Conservation (phyloP, 2,329 filamentous ascomycete species). For the Penicillium corylophilum region DNA sequence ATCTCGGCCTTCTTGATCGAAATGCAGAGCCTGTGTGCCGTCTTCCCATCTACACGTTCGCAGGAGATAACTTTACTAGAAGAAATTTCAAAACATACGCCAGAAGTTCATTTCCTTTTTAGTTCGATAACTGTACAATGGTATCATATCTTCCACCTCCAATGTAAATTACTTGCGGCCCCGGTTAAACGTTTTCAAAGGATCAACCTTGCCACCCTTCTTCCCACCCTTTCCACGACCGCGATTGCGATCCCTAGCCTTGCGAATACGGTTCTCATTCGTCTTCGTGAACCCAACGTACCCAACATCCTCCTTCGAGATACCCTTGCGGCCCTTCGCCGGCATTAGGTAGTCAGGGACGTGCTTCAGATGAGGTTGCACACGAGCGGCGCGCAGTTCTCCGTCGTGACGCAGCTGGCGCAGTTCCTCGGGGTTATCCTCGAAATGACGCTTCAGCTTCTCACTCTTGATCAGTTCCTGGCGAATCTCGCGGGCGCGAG, state of each 20-base stretch:
- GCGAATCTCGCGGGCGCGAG: constrained; percentile 79
- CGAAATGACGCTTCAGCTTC: constrained; percentile 91
- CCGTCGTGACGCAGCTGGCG: constrained; percentile 85
- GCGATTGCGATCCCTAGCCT: constrained; percentile 47
- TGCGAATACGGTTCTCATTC: constrained; percentile 53
- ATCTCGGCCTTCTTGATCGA: not conserved
- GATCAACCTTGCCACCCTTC: constrained; percentile 67
- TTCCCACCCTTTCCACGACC: constrained; percentile 50
- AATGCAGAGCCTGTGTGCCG: not conserved
- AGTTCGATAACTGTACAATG: constrained; percentile 20
- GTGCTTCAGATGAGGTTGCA: constrained; percentile 88
- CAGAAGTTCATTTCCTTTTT: not conserved
- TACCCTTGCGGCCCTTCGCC: constrained; percentile 67
- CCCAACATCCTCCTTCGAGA: constrained; percentile 66
- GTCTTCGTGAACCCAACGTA: constrained; percentile 67
- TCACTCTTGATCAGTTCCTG: constrained; percentile 91
- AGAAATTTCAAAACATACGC: not conserved
- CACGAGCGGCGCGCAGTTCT: constrained; percentile 76
- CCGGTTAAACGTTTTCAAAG: constrained; percentile 83
- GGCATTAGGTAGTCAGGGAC: constrained; percentile 93
- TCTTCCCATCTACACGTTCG: not conserved
- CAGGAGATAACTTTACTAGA: not conserved
- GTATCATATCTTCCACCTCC: constrained; percentile 20
- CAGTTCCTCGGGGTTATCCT: constrained; percentile 91
- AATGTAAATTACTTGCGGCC: constrained; percentile 30